phyloP scores from a whole-genome alignment of 768 basidiomycete genomes.

The Leccinum rimulosum region DNA sequence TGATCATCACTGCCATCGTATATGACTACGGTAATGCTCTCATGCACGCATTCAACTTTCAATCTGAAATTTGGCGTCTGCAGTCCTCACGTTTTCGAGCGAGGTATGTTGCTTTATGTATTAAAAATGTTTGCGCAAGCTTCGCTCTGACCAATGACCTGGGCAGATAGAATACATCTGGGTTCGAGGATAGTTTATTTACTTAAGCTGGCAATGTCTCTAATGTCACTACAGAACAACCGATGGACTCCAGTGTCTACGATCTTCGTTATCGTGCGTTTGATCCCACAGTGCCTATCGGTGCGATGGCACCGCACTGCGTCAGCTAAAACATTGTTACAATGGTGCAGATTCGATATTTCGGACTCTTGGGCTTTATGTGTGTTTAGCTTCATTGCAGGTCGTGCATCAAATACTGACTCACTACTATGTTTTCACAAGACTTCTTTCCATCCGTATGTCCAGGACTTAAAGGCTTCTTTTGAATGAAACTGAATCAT shows the following conservation, averaged over 20 bases:
- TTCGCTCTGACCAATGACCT: neutral
- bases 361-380: neutral
- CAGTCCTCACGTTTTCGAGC: constrained; percentile 9
- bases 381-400: neutral
- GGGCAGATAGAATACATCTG: constrained; percentile 16
- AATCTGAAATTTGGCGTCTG: neutral
- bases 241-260: constrained; percentile 12
- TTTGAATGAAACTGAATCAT: neutral
- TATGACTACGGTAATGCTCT: neutral
- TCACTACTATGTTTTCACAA: neutral
- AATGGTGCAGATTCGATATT: neutral
- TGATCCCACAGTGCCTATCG: neutral
- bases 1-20: neutral
- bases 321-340: neutral
- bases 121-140: neutral
- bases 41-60: neutral
- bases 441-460: neutral
- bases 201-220: neutral
- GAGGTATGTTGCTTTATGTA: constrained; percentile 5
- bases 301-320: neutral
- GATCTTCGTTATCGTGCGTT: constrained; percentile 12
- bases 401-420: neutral
- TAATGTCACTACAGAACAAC: constrained; percentile 4
- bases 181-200: constrained; percentile 1
- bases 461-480: neutral